Evolutionary conservation across 805 yeast species (phyloP).

Genomic region (Saccharomycopsis sp.): DNA sequence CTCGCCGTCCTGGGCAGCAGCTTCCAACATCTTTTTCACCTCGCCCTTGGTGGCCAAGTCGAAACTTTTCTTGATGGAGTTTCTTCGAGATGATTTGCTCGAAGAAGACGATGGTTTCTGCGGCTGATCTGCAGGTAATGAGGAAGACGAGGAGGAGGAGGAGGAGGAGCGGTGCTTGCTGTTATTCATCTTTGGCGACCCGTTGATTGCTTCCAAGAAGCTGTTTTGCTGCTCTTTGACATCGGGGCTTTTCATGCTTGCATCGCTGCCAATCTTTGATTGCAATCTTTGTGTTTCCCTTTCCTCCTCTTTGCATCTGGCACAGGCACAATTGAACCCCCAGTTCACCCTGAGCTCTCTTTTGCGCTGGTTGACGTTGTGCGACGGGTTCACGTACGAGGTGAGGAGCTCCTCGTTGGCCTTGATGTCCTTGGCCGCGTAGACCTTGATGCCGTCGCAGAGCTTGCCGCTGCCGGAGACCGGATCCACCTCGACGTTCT

Average conservation of each 20-base stretch:
- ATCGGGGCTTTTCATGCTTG: not conserved
- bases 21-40: conserved; percentile 40
- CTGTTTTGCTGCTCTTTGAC: not conserved
- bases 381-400: conserved; percentile 60
- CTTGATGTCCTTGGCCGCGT: conserved; percentile 47
- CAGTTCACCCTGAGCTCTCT: conserved; percentile 60
- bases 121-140: not conserved
- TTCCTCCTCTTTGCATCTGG: conserved; percentile 52
- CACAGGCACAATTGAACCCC: conserved; percentile 70
- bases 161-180: too few species aligned
- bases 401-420: conserved; percentile 62
- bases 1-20: conserved; percentile 30
- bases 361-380: conserved; percentile 53
- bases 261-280: conserved; percentile 28
- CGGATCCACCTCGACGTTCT: conserved; percentile 50
- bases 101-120: conserved; percentile 1
- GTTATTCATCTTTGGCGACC: too few species aligned
- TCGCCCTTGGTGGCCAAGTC: conserved; percentile 27
- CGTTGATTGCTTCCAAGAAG: too few species aligned
- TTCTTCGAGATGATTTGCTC: conserved; percentile 23
- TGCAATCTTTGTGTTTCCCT: conserved; percentile 37
- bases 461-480: conserved; percentile 31
- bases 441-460: conserved; percentile 46
- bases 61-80: conserved; percentile 8
- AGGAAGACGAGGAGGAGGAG: not conserved